A percentile compares a stretch with the other conserved stretches of the same genome.
Evolutionary conservation across 108 stramenopile species (phyloP).

Genomic region (Pseudonitzschia delicatissima): DNA sequence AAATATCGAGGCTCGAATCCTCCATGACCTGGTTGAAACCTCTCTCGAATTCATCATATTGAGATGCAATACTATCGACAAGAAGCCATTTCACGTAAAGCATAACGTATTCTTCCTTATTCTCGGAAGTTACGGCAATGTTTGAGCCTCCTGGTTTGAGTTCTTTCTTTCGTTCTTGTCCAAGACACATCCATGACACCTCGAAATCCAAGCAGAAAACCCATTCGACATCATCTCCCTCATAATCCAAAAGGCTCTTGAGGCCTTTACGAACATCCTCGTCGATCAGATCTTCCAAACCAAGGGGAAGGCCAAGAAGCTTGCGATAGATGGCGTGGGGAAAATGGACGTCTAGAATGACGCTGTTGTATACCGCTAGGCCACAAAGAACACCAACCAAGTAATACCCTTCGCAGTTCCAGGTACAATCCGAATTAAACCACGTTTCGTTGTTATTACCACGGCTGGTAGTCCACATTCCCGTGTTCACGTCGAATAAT

Average conservation of each 20-base stretch:
- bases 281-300: slow-evolving; percentile 86
- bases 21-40: slow-evolving; percentile 81
- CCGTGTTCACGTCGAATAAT: slow-evolving; percentile 82
- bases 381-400: slow-evolving; percentile 86
- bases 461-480: slow-evolving; percentile 80
- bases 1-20: slow-evolving; percentile 59
- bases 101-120: slow-evolving; percentile 86
- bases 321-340: slow-evolving; percentile 88
- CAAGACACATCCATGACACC: slow-evolving; percentile 69
- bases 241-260: slow-evolving; percentile 77
- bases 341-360: slow-evolving; percentile 86
- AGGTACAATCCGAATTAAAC: slow-evolving; percentile 86
- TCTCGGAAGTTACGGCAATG: slow-evolving; percentile 76
- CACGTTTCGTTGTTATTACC: slow-evolving; percentile 71
- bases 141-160: slow-evolving; percentile 81
- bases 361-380: slow-evolving; percentile 88
- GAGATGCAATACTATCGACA: slow-evolving; percentile 70
- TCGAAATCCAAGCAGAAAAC: slow-evolving; percentile 82
- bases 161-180: slow-evolving; percentile 62
- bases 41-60: slow-evolving; percentile 72
- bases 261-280: slow-evolving; percentile 75
- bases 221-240: slow-evolving; percentile 83
- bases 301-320: slow-evolving; percentile 64
- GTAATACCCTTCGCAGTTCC: slow-evolving; percentile 78
- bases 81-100: slow-evolving; percentile 81